phyloP scores from a whole-genome alignment of 768 basidiomycete species.

The Suillus luteus region DNA sequence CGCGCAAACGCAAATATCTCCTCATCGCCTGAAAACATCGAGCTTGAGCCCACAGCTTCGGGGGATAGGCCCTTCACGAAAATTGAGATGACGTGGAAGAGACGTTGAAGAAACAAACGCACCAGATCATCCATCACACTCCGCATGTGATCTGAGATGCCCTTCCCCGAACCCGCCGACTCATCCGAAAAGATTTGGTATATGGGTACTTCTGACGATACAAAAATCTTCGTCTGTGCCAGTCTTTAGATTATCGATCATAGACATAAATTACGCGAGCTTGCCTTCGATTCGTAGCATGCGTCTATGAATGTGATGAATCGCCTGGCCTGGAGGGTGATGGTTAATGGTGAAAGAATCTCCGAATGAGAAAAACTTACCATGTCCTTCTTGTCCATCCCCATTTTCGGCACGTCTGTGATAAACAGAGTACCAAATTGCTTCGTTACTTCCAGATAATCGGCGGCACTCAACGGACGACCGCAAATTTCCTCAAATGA shows the following conservation, averaged over 20 bases:
- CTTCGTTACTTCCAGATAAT: conserved; percentile 92
- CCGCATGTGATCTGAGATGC: conserved; percentile 83
- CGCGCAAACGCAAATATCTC: conserved; percentile 97
- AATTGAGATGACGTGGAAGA: conserved; percentile 10
- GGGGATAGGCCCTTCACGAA: conserved; percentile 68
- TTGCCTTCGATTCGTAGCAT: conserved; percentile 88
- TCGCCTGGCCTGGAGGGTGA: conserved; percentile 72
- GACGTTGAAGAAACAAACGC: conserved; percentile 21
- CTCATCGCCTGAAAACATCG: conserved; percentile 96
- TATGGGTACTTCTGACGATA: conserved; percentile 91
- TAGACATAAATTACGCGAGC: conserved; percentile 9
- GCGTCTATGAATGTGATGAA: conserved; percentile 99
- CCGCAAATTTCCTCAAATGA: conserved; percentile 86
- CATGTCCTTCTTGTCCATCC: conserved; percentile 82
- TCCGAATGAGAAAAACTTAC: conserved; percentile 39
- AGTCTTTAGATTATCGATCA: conserved; percentile 10
- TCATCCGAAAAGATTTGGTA: conserved; percentile 88
- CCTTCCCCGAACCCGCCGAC: conserved; percentile 35
- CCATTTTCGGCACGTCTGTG: conserved; percentile 86
- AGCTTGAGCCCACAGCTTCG: conserved; percentile 76
- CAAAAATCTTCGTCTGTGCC: conserved; percentile 81
- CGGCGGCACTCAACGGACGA: conserved; percentile 87
- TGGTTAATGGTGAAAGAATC: conserved; percentile 7
- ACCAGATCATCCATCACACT: conserved; percentile 97
- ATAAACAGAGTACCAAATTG: conserved; percentile 89